These are phyloP conservation scores for Alloteropsis angusta DNA, from an alignment of 202 grass and related monocot genomes.

Conservation along the genomic window DNA sequence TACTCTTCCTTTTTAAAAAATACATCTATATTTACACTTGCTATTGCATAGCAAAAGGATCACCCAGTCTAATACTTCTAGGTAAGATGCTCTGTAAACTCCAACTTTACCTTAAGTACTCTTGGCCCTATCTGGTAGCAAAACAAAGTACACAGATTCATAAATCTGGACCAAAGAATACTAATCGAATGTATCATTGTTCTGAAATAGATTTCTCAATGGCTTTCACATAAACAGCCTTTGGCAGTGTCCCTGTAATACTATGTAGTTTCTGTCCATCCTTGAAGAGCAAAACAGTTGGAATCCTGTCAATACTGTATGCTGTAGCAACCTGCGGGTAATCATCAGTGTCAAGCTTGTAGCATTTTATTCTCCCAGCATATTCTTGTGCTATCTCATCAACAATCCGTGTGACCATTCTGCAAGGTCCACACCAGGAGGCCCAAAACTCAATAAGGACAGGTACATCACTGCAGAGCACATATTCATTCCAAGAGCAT, in stretches of 20 bases:
- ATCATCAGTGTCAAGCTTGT: constrained; percentile 70
- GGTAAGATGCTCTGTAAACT: constrained; percentile 20
- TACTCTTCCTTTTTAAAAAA: not conserved
- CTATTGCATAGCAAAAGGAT: constrained; percentile 20
- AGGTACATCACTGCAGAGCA: constrained; percentile 66
- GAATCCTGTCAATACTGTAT: constrained; percentile 57
- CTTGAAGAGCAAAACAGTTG: constrained; percentile 87
- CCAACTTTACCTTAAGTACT: constrained; percentile 26
- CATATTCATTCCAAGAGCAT: constrained; percentile 67
- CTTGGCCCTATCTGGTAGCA: not conserved
- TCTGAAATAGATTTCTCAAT: constrained; percentile 67
- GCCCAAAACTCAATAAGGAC: constrained; percentile 92
- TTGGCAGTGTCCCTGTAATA: constrained; percentile 84
- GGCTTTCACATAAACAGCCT: constrained; percentile 69
- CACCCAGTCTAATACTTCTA: not conserved
- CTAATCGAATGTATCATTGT: constrained; percentile 18
- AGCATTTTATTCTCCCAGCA: constrained; percentile 61
- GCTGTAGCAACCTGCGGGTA: constrained; percentile 54
- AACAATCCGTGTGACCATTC: constrained; percentile 52
- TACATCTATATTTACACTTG: constrained; percentile 35
- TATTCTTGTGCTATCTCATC: constrained; percentile 84
- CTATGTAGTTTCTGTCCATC: constrained; percentile 67
- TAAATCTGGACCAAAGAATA: constrained; percentile 13
- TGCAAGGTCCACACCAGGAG: constrained; percentile 87
- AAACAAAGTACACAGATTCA: constrained; percentile 6